Evolutionary conservation across 139 green algal genomes (phyloP).

Genomic region (Gonium pectorale): DNA sequence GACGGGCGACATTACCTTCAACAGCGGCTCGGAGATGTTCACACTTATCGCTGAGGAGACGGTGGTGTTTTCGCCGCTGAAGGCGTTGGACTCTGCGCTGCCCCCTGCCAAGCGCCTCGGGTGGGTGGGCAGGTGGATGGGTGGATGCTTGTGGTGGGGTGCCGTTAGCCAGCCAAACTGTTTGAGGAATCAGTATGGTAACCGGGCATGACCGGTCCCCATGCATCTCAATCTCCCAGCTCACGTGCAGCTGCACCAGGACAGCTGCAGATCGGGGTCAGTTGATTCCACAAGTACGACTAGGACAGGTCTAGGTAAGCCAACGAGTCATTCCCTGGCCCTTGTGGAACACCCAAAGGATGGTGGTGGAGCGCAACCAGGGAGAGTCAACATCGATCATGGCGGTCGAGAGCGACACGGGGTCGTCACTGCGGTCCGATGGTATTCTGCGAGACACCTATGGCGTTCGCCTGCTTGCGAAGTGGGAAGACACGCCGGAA

Average conservation of each 20-base stretch:
- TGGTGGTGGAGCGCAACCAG: constrained; percentile 18
- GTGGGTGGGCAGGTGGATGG: constrained; percentile 1
- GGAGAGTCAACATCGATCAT: neutral
- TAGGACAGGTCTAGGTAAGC: too few species aligned
- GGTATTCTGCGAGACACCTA: neutral
- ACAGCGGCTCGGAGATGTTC: neutral
- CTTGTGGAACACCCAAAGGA: too few species aligned
- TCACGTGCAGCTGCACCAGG: too few species aligned
- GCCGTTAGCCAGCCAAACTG: too few species aligned
- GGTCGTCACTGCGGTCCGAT: constrained; percentile 16
- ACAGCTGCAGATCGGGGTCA: too few species aligned
- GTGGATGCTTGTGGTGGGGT: too few species aligned
- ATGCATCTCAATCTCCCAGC: too few species aligned
- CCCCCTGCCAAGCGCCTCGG: neutral
- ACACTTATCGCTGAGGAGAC: neutral
- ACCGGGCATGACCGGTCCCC: too few species aligned
- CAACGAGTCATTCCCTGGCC: too few species aligned
- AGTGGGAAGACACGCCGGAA: constrained; percentile 19
- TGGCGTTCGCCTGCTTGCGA: constrained; percentile 15
- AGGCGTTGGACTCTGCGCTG: constrained; percentile 10
- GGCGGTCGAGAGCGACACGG: neutral
- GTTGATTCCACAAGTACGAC: too few species aligned
- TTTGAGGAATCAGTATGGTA: too few species aligned
- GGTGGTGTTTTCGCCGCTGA: constrained; percentile 21
- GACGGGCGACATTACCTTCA: neutral